Evolutionary conservation across 2,329 filamentous ascomycete species (phyloP).

Genomic region (Alternaria metachromatica): DNA sequence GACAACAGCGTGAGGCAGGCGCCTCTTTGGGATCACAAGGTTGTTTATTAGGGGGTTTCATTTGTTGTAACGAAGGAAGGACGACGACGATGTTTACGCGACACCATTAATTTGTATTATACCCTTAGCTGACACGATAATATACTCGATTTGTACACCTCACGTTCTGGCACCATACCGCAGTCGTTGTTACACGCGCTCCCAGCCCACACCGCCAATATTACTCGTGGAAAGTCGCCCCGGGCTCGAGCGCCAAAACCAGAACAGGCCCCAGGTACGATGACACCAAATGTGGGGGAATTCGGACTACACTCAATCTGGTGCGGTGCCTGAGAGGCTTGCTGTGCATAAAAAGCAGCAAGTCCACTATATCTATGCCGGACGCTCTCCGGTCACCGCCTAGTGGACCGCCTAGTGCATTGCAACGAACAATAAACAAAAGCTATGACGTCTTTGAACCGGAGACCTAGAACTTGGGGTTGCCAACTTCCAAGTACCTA

Average conservation of each 20-base stretch:
- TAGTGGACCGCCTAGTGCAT: conserved; percentile 4
- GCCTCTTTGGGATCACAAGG: conserved; percentile 8
- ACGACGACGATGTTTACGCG: background rate
- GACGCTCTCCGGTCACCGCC: conserved; percentile 2
- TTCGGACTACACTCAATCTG: background rate
- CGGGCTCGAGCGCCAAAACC: background rate
- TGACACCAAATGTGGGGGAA: background rate
- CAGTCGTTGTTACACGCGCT: background rate
- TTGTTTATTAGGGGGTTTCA: background rate
- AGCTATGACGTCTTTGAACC: conserved; percentile 11
- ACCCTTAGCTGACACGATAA: background rate
- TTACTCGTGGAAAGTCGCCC: background rate
- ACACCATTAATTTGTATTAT: background rate
- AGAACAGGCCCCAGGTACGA: background rate
- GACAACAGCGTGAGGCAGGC: conserved; percentile 6
- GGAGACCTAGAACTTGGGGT: background rate
- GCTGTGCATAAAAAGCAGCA: background rate
- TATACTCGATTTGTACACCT: background rate
- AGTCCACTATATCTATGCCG: background rate
- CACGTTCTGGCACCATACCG: background rate
- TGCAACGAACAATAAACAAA: background rate
- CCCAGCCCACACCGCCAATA: background rate
- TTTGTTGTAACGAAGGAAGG: background rate
- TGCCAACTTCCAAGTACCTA: conserved; percentile 12
- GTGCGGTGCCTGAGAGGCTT: background rate